A percentile compares a stretch with the other conserved stretches of the same genome.
These are phyloP conservation scores for Yueomyces sinensis DNA, from an alignment of 805 yeast species.

Conservation along the genomic window DNA sequence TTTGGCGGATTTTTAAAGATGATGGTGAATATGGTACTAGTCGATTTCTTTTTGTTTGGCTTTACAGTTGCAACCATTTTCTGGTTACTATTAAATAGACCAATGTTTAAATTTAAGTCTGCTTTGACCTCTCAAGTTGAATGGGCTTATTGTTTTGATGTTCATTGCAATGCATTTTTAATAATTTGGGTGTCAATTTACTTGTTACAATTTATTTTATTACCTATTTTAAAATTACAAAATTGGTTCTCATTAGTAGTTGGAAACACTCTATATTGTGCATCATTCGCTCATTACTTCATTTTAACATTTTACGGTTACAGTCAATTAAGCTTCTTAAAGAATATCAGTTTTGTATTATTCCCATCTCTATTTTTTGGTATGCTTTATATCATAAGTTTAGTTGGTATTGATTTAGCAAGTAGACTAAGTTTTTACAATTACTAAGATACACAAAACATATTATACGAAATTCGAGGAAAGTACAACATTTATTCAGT, in stretches of 20 bases:
- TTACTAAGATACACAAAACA: too few relatives aligned
- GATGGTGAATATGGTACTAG: conserved; percentile 68
- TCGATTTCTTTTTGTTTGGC: conserved; percentile 70
- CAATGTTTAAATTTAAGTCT: conserved; percentile 34
- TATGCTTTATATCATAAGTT: conserved; percentile 43
- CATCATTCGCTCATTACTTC: conserved; percentile 62
- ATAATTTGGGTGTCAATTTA: conserved; percentile 67
- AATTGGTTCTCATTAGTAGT: conserved; percentile 56
- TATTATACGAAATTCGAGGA: too few relatives aligned
- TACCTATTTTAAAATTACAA: conserved; percentile 57
- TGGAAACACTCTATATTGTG: conserved; percentile 69
- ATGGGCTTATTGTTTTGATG: conserved; percentile 92
- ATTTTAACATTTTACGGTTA: conserved; percentile 83
- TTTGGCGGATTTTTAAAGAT: conserved; percentile 46
- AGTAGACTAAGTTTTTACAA: conserved; percentile 26
- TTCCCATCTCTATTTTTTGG: conserved; percentile 52
- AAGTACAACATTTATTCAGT: too few relatives aligned
- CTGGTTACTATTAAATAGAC: conserved; percentile 59
- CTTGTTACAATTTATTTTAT: conserved; percentile 56
- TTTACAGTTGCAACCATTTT: conserved; percentile 52
- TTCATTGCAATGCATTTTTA: conserved; percentile 84
- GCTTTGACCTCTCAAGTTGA: conserved; percentile 28
- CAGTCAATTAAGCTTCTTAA: conserved; percentile 56
- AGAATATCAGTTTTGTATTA: conserved; percentile 45
- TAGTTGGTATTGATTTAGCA: conserved; percentile 64